Evolutionary conservation across 495 filamentous ascomycete genomes (phyloP).

Genomic region (Aspergillus sclerotioniger): DNA sequence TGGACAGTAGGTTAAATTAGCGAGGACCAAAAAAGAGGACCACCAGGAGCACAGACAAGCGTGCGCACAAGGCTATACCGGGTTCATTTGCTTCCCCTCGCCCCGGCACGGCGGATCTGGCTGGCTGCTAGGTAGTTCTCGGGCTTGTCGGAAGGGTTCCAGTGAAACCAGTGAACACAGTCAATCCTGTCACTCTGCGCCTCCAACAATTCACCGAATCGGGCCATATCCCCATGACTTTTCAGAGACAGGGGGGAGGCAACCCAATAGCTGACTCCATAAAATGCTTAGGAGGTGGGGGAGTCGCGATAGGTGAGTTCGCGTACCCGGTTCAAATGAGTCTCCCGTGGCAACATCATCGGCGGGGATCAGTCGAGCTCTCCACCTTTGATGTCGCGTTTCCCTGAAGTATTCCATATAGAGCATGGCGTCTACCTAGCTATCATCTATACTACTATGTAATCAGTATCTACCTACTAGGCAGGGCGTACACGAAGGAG

Average conservation of each 20-base stretch:
- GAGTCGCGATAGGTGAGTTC: no score
- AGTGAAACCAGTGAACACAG: no score
- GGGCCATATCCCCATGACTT: not conserved
- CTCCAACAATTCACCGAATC: not conserved
- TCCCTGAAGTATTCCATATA: not conserved
- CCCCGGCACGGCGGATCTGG: constrained; percentile 14
- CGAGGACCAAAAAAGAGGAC: constrained; percentile 5
- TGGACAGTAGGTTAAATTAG: not conserved
- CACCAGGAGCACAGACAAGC: constrained; percentile 14
- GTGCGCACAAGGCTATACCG: constrained; percentile 15
- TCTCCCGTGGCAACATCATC: not conserved
- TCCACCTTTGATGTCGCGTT: not conserved
- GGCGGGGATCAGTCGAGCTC: not conserved
- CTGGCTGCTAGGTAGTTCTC: not conserved
- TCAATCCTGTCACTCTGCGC: no score
- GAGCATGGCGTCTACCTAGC: no score
- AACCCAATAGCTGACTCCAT: not conserved
- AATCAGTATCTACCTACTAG: not conserved
- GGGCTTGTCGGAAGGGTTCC: not conserved
- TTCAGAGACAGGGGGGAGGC: not conserved
- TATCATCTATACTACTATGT: no score
- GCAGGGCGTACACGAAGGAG: not conserved
- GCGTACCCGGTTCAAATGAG: no score
- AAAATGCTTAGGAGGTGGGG: no score
- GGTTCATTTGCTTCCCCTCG: constrained; percentile 8